Evolutionary conservation across 2,329 filamentous ascomycete genomes (phyloP).

Genomic region (Alternaria gaisen): DNA sequence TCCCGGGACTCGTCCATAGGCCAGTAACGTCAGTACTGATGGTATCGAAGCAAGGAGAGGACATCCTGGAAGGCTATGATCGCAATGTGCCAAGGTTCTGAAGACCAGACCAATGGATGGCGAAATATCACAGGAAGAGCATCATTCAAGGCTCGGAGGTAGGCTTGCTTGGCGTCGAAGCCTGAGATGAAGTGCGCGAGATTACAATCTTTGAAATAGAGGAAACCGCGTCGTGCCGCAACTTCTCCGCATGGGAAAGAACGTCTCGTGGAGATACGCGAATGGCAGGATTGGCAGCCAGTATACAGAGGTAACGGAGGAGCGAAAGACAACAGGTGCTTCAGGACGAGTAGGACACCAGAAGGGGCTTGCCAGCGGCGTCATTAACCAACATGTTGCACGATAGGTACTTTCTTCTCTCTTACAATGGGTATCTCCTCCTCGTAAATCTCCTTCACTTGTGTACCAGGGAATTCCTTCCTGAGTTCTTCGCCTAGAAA

Average conservation of each 20-base stretch:
- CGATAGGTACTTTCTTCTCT: slow-evolving; percentile 5
- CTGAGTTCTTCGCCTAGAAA: slow-evolving; percentile 42
- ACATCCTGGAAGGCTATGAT: slow-evolving; percentile 2
- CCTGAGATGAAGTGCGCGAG: neutral
- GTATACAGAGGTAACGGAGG: neutral
- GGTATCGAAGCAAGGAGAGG: slow-evolving; percentile 13
- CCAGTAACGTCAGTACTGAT: slow-evolving; percentile 17
- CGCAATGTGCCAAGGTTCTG: neutral
- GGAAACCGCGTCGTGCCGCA: neutral
- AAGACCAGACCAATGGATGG: neutral
- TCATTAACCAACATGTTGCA: neutral
- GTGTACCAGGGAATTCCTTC: slow-evolving; percentile 39
- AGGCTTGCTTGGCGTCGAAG: neutral
- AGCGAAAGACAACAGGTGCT: neutral
- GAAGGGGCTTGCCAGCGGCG: neutral
- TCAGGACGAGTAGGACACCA: neutral
- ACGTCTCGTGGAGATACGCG: neutral
- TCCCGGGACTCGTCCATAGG: slow-evolving; percentile 14
- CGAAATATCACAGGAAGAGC: neutral
- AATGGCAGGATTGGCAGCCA: neutral
- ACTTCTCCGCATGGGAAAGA: neutral
- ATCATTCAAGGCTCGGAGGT: no score
- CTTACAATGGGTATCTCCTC: slow-evolving; percentile 35
- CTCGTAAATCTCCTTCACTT: slow-evolving; percentile 49
- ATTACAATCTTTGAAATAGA: neutral